Base-by-base conservation (phyloP, 2,329 filamentous ascomycete species). In the Diaporthe eres region DNA sequence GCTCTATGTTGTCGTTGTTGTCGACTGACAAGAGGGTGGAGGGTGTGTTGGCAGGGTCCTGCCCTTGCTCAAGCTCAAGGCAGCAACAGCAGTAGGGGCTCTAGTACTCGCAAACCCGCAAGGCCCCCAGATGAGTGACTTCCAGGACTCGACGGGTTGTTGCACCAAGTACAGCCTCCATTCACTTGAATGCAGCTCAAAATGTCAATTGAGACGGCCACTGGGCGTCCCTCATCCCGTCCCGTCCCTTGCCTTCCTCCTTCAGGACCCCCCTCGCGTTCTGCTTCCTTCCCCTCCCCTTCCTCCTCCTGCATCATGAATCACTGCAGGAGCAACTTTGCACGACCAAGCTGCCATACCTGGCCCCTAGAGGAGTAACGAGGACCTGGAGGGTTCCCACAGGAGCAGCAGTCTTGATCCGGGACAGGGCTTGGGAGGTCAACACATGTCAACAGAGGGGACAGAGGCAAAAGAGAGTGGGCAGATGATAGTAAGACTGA, bases 161-260 rank as follows among this genome's bases (percentile, higher is more conserved):
- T 47, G 25, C 61, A 65, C 61, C 61, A 65, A 34, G 42, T 17
- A 68, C 49, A 17, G 31, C 44, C 47, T 31, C 8, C 3, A 53
- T 68, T 68, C 65, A 42, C 65, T 68, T 68, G 65, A 68, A 53
- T 28, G 13, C 22, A 51, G 47, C 31, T 37, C 31, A n/a, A 68
- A 39, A 25, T n/a, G 22, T 37, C 19, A 25, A 10, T 15, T 34
- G 10, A 25, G 28, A 37, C 19, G 31, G 22, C 22, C 63, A n/a
- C n/a, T 25, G 44, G 47, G 19, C 34, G 31, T 60, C 31, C 15
- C 58, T 28, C 37, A 9, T 17, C 22, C 34, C 28, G 28, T 39
- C 22, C 13, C 39, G 5, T 10, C 4, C 17, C 15, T 10, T 37
- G 15, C 31, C 28, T 37, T n/a, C n/a, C 61, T 47, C 10, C 25